Evolutionary conservation across 2,329 filamentous ascomycete species (phyloP).

Genomic region (Laburnicola sp.): DNA sequence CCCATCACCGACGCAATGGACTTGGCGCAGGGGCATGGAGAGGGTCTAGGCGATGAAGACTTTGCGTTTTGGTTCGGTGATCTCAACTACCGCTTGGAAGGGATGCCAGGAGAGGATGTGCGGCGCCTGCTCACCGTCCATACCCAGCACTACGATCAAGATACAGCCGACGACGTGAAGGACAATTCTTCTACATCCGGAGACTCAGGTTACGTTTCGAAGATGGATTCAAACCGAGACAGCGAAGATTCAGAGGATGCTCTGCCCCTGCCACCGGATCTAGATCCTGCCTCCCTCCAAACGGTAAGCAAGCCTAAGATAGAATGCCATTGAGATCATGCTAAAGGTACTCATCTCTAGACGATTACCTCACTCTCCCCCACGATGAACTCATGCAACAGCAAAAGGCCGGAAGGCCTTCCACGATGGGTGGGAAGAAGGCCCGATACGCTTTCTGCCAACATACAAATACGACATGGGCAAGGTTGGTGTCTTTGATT

Average conservation of each 20-base stretch:
- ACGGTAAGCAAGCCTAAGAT: constrained; percentile 47
- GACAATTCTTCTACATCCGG: constrained; percentile 21
- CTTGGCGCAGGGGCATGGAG: constrained; percentile 59
- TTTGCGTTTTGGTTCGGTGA: constrained; percentile 97
- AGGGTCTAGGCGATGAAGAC: constrained; percentile 83
- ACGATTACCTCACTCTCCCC: constrained; percentile 84
- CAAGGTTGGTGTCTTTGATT: constrained; percentile 89
- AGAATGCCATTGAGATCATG: no score
- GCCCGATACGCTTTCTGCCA: constrained; percentile 82
- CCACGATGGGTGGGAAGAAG: constrained; percentile 90
- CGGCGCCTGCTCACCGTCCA: constrained; percentile 81
- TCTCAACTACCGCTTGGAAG: constrained; percentile 89
- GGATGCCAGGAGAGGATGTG: constrained; percentile 87
- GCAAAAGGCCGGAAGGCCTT: constrained; percentile 77
- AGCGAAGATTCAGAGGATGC: constrained; percentile 17
- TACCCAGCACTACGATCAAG: constrained; percentile 37
- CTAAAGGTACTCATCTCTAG: no score
- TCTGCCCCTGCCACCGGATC: constrained; percentile 50
- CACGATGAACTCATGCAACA: constrained; percentile 84
- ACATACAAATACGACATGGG: constrained; percentile 98
- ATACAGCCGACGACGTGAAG: constrained; percentile 6
- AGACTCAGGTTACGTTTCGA: constrained; percentile 25
- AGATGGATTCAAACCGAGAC: constrained; percentile 17
- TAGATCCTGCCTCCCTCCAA: constrained; percentile 83
- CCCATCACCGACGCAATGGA: constrained; percentile 69